phyloP scores from a whole-genome alignment of 805 yeast species.

The Teunomyces funiuensis region DNA sequence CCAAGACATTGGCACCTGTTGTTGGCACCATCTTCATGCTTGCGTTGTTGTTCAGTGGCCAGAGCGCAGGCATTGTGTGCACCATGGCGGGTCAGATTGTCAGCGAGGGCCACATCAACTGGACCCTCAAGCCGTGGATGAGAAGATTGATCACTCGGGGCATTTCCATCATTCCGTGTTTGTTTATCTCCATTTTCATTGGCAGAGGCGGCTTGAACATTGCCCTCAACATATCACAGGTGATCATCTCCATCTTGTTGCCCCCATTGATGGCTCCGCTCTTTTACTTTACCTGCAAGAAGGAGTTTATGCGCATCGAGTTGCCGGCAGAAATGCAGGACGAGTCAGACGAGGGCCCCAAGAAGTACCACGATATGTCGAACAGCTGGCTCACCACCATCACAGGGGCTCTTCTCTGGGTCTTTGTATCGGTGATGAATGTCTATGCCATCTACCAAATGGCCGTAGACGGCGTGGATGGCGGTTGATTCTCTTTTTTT shows the following conservation, averaged over 20 bases:
- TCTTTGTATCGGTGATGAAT: constrained; percentile 69
- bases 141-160: constrained; percentile 75
- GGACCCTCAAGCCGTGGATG: constrained; percentile 80
- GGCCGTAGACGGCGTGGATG: constrained; percentile 33
- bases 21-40: constrained; percentile 85
- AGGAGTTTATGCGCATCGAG: constrained; percentile 64
- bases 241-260: constrained; percentile 73
- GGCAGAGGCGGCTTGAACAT: constrained; percentile 71
- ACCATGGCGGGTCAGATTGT: constrained; percentile 94
- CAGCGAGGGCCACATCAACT: constrained; percentile 82
- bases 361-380: constrained; percentile 50
- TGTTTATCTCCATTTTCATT: constrained; percentile 65
- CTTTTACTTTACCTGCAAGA: constrained; percentile 74
- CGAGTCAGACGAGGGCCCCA: constrained; percentile 16
- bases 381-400: constrained; percentile 60
- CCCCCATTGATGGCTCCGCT: constrained; percentile 87
- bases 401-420: constrained; percentile 61
- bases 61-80: constrained; percentile 89
- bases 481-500: neutral
- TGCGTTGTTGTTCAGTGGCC: constrained; percentile 82
- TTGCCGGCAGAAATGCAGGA: constrained; percentile 20
- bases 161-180: constrained; percentile 79
- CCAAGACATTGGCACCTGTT: constrained; percentile 60
- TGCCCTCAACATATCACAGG: constrained; percentile 85
- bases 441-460: constrained; percentile 54